Base-by-base conservation (phyloP, 1,139 yeast species). In the Groenewaldozyma auringiensis region DNA sequence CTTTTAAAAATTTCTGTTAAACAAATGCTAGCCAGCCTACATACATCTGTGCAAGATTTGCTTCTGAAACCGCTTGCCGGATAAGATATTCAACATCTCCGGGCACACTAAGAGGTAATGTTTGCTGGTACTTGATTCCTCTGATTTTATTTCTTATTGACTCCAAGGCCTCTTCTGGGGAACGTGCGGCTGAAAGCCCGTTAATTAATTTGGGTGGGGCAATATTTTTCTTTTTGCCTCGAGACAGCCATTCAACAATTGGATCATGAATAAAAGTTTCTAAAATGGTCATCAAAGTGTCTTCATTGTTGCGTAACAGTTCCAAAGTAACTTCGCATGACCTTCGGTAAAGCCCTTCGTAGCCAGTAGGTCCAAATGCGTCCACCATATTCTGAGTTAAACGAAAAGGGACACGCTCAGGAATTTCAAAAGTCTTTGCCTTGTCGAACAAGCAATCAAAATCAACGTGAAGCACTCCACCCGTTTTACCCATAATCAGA, bases 221-320 rank as follows among this genome's bases (percentile, higher is more conserved):
- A 8, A 32, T 31, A 31, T 39, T 37, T 34, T 50, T 52, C 45
- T 43, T 52, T 38, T 50, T 50, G 38, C 50, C 46, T 21, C 42
- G 41, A 18, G 44, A 43, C 8, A 32, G 18, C 66, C 64, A 62
- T 43, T 60, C 70, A 3, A 84, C 78, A 46, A 87, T 82, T 1
- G 95, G 95, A 65, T 94, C 99, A 61, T 92, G 87, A 50, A 92
- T 70, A 61, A 94, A 86, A 1, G 96, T 85, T 63, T 94, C 98
- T 55, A 94, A 72, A 43, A 87, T 84, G 59, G 92, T 92, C 84
- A 88, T 84, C 54, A 94, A 68, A 35, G 89, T 79, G n/a, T 86
- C 83, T 61, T 92, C 96, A 60, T 89, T 83, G 36, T 72, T 76
- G 51, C 97, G 70, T 51, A 94, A 71, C 31, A 89, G 67, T 4